Base-by-base conservation (phyloP, 2,329 filamentous ascomycete species). In the Cercospora sojina region DNA sequence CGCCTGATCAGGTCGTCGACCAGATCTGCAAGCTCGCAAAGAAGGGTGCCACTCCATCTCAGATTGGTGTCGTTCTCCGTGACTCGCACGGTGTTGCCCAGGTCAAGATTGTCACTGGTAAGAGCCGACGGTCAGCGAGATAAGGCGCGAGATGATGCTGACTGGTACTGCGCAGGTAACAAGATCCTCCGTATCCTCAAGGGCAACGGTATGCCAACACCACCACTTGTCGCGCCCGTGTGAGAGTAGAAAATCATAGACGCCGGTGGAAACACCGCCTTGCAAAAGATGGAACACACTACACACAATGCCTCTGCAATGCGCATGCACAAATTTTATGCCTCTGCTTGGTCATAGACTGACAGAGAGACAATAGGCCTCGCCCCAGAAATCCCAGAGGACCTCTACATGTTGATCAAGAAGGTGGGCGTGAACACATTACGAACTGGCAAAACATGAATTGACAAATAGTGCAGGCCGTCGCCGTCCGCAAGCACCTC, bases 361-460 rank as follows among this genome's bases (percentile, higher is more conserved):
- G 78, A 80, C 78, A 74, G 78, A 79, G 79, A 76, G 77, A 78
- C 77, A 81, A 86, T 86, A 99, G 95, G 95, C 87, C 93, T 99
- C 82, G 94, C 95, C 77, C 95, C 96, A 82, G 93, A 98, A 83
- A 90, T 99, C 78, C 95, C 96, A 81, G 95, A 99, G 90, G 95
- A 99, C 85, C 91, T 98, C 77, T 99, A 98, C 91, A 96, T 97
- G 91, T 88, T 98, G 83, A 98, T 98, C 92, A 97, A 97, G 91
- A 99, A 99, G 93, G 94, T 96, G 81, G 25, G 43, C 20, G 4
- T 16, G 20, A 13, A 16, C 43, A 25, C 5, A 13, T 49, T 13
- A 12, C 12, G 43, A 20, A 49, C 18, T 8, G 43, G 43, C 18
- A 23, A 23, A 4, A 7, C 43, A 23, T 12, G 18, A 51, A 25